A percentile compares a stretch with the other conserved stretches of the same genome.
These are phyloP conservation scores for Draba incana DNA, from an alignment of 345 rosid species.

Conservation along the genomic window DNA sequence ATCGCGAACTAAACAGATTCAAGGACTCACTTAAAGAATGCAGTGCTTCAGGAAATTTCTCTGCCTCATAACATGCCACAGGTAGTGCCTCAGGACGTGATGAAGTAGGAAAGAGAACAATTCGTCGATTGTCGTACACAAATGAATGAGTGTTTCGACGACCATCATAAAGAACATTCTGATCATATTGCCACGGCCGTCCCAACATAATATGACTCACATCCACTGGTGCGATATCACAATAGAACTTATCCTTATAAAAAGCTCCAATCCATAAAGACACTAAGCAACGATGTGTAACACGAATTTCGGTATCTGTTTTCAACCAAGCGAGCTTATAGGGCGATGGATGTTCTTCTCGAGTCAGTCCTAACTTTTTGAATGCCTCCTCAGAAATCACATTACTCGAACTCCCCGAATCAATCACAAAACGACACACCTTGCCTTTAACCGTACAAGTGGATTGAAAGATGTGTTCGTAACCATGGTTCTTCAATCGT, in stretches of 20 bases:
- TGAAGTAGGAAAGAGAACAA: no score
- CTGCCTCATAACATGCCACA: no score
- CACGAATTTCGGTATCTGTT: neutral
- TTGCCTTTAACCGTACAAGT: neutral
- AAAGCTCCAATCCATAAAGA: no score
- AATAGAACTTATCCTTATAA: no score
- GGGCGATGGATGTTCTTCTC: neutral
- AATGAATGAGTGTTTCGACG: neutral
- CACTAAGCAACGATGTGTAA: no score
- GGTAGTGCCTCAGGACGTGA: no score
- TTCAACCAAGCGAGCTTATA: neutral
- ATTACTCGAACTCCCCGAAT: neutral
- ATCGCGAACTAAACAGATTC: no score
- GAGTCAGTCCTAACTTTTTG: neutral
- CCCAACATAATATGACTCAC: neutral
- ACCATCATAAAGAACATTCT: neutral
- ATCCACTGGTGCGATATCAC: neutral
- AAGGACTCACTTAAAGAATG: no score
- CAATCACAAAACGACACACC: neutral
- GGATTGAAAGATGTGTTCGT: neutral
- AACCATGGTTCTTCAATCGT: neutral
- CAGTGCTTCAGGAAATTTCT: no score
- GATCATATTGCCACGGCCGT: neutral
- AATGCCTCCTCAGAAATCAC: neutral
- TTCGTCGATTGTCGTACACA: no score